Conservation (phyloP, 257 asterid genomes). For the Capsicum baccatum region DNA sequence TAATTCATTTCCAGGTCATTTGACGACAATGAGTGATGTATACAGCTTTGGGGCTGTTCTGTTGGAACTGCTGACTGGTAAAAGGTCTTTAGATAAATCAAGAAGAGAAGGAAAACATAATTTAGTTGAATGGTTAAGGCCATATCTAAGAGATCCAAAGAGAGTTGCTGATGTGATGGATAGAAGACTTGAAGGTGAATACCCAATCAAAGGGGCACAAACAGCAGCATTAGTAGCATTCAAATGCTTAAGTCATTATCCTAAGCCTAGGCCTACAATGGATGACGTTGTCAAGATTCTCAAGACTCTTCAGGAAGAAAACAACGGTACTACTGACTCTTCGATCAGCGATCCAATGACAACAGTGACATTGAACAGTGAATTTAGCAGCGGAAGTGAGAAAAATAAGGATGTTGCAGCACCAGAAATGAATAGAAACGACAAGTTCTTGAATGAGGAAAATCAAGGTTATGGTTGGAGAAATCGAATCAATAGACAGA, state of each 20-base stretch:
- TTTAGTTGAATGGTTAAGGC: conserved; percentile 33
- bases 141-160: conserved; percentile 30
- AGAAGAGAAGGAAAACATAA: conserved; percentile 8
- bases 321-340: neutral
- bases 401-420: conserved; percentile 26
- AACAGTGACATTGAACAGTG: neutral
- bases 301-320: conserved; percentile 24
- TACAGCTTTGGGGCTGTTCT: conserved; percentile 31
- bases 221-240: conserved; percentile 30
- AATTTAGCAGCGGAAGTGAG: conserved; percentile 29
- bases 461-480: conserved; percentile 27
- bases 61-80: conserved; percentile 29
- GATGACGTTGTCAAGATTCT: conserved; percentile 32
- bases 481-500: conserved; percentile 17
- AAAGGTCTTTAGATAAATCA: conserved; percentile 31
- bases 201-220: conserved; percentile 27
- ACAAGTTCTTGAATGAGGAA: conserved; percentile 7
- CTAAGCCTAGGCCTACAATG: conserved; percentile 31
- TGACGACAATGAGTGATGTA: conserved; percentile 34
- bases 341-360: conserved; percentile 13
- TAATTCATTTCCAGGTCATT: conserved; percentile 28
- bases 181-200: conserved; percentile 28
- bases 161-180: conserved; percentile 29
- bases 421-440: neutral
- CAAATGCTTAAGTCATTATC: conserved; percentile 30